Percentiles rank a stretch among this genome's conserved stretches.
phyloP scores from a whole-genome alignment of 257 asterid species.

The Striga asiatica region DNA sequence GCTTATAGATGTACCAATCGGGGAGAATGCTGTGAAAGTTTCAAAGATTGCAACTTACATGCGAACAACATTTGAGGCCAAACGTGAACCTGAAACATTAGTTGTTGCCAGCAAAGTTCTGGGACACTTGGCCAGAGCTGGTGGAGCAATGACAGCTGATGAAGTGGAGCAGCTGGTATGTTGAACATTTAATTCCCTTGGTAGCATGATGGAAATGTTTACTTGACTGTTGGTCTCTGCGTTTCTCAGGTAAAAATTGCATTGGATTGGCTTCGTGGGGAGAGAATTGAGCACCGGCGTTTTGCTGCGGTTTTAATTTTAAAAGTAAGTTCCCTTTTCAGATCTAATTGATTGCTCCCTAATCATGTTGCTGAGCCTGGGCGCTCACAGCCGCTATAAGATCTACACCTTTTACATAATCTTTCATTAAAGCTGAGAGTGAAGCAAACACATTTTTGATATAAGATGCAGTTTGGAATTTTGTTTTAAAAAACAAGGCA shows the following conservation, averaged over 20 bases:
- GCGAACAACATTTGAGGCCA: slow-evolving; percentile 81
- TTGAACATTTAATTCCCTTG: no score
- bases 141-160: slow-evolving; percentile 99
- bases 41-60: slow-evolving; percentile 75
- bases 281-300: no score
- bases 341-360: slow-evolving; percentile 2
- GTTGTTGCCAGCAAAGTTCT: slow-evolving; percentile 84
- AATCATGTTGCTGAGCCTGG: background rate
- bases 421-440: background rate
- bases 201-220: background rate
- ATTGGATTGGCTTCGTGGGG: no score
- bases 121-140: slow-evolving; percentile 98
- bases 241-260: no score
- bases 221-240: slow-evolving; percentile 16
- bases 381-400: slow-evolving; percentile 8
- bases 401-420: slow-evolving; percentile 1
- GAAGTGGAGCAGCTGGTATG: slow-evolving; percentile 91
- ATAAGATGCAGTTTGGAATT: background rate
- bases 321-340: slow-evolving; percentile 23
- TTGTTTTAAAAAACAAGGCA: background rate
- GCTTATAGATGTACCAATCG: slow-evolving; percentile 76
- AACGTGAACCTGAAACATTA: slow-evolving; percentile 83
- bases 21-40: slow-evolving; percentile 91
- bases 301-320: no score
- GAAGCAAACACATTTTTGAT: background rate